Base-by-base conservation (phyloP, 441 rosid species). In the Mallotus japonicus region DNA sequence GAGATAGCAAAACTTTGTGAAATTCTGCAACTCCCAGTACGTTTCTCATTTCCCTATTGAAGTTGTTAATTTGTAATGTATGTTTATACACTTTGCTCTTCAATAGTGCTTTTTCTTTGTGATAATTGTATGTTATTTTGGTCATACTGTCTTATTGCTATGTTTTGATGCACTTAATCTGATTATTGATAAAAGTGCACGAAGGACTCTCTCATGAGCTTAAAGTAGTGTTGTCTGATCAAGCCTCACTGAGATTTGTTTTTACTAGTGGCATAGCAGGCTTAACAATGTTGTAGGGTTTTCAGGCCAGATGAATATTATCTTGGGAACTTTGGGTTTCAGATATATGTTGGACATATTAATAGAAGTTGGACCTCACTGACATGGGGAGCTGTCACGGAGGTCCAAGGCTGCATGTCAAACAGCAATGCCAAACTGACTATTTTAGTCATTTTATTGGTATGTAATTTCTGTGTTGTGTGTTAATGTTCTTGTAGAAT, bases 11-110 rank as follows among this genome's bases (percentile, higher is more conserved):
- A 83, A 79, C 96, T 96, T 69, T 83, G 90, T 84, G 84, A 84
- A 82, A 82, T 85, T 74, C 79, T 92, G 67, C 79, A 77, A 66
- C 87, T 92, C 72, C 83, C 92, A 34, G 99, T 95, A 85, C 77
- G 89, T 69, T 69, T 76, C 78, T 44, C 51, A 28, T 77, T 79
- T 75, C 72, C 73, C 71, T 71, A 67, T 71, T 76, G 63, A 60
- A 46, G 66, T 73, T 60, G 46, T 74, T 72, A 70, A 22, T 70
- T 76, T 82, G 47, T 69, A 70, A 59, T 46, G 37, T 44, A 15
- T 65, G 53, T 28, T 68, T 46, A 32, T 40, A 3, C 22, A 5
- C 59, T 62, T 56, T n/a, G 24, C 47, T 34, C 28, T 24, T 28
- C 32, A 1, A 6, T 32, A 16, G 40, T 70, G 20, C 8, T 65